phyloP scores from a whole-genome alignment of 169 alveolate species.

The Plasmodium vinckei region DNA sequence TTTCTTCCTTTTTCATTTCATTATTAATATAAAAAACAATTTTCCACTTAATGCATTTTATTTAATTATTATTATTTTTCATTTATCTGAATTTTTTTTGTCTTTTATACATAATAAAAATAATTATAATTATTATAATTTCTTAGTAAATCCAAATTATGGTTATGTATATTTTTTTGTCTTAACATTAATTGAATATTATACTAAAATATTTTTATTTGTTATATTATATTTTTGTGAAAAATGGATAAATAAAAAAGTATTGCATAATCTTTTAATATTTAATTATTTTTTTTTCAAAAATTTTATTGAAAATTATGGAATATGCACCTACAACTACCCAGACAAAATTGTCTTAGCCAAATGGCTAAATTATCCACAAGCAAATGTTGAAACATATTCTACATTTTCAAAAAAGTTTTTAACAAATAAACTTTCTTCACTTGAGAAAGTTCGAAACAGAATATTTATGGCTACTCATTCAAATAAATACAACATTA shows the following conservation, averaged over 20 bases:
- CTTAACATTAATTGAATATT: constrained; percentile 51
- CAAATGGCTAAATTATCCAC: background rate
- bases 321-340: constrained; percentile 37
- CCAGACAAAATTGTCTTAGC: background rate
- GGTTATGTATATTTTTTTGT: constrained; percentile 46
- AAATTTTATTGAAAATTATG: constrained; percentile 9
- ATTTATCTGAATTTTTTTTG: constrained; percentile 62
- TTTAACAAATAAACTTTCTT: background rate
- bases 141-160: constrained; percentile 54
- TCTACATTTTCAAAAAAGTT: background rate
- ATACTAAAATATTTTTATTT: constrained; percentile 50
- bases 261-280: constrained; percentile 22
- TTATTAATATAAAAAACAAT: constrained; percentile 27
- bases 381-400: background rate
- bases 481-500: background rate
- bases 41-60: constrained; percentile 54
- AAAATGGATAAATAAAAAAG: constrained; percentile 23
- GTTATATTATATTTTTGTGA: constrained; percentile 7
- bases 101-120: constrained; percentile 53
- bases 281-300: constrained; percentile 51
- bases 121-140: constrained; percentile 48
- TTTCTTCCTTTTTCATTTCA: constrained; percentile 45
- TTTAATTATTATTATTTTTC: constrained; percentile 27
- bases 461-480: background rate
- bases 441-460: background rate